These are phyloP conservation scores for Suillus fuscotomentosus DNA, from an alignment of 768 basidiomycete species.

Conservation along the genomic window DNA sequence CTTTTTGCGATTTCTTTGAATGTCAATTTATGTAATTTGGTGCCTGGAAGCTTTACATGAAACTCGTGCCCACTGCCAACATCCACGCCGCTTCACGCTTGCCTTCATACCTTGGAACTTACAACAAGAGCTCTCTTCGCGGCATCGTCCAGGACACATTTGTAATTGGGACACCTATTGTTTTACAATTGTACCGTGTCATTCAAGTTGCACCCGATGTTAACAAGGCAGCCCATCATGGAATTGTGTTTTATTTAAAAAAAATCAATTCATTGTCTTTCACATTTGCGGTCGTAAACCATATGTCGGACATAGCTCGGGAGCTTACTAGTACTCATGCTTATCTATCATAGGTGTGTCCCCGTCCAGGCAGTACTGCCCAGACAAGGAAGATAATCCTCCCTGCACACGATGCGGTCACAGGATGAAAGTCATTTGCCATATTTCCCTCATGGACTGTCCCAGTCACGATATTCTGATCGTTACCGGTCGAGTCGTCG, in stretches of 20 bases:
- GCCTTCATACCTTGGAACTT: slow-evolving; percentile 37
- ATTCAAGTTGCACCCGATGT: no score
- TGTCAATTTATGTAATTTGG: slow-evolving; percentile 45
- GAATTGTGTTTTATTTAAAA: no score
- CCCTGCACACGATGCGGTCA: slow-evolving; percentile 91
- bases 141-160: no score
- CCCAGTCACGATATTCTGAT: slow-evolving; percentile 99
- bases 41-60: slow-evolving; percentile 80
- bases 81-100: slow-evolving; percentile 77
- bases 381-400: slow-evolving; percentile 92
- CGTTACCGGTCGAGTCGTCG: no score
- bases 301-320: no score
- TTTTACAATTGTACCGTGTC: no score
- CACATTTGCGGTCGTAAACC: no score
- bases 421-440: slow-evolving; percentile 89
- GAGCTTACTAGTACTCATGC: no score
- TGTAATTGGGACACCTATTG: no score
- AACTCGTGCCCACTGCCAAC: slow-evolving; percentile 40
- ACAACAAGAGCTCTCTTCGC: slow-evolving; percentile 64
- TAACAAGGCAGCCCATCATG: no score
- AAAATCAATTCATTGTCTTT: no score
- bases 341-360: slow-evolving; percentile 4
- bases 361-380: slow-evolving; percentile 36
- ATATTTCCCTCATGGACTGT: slow-evolving; percentile 98
- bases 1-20: no score